Evolutionary conservation across 495 filamentous ascomycete species (phyloP).

Genomic region (Hyaloscypha finlandica): DNA sequence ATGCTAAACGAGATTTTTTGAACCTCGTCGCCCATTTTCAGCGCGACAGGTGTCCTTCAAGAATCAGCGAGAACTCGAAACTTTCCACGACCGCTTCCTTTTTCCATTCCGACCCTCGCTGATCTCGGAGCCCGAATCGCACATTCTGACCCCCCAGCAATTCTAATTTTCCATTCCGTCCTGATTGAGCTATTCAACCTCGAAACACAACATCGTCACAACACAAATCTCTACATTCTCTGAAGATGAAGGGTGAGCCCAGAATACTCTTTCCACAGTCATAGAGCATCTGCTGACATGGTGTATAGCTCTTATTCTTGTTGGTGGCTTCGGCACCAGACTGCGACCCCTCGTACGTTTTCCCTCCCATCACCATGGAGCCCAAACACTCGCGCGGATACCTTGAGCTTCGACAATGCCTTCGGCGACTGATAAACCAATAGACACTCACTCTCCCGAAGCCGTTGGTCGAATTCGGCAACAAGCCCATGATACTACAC

Average conservation of each 20-base stretch:
- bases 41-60: constrained; percentile 11
- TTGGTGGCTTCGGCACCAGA: constrained; percentile 98
- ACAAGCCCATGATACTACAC: constrained; percentile 98
- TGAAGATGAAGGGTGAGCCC: constrained; percentile 55
- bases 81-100: neutral
- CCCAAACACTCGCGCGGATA: constrained; percentile 19
- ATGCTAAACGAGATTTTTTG: constrained; percentile 22
- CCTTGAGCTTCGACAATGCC: constrained; percentile 15
- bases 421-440: constrained; percentile 22
- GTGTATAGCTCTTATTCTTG: constrained; percentile 89
- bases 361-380: constrained; percentile 25
- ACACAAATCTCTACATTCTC: constrained; percentile 20
- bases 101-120: neutral
- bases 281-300: constrained; percentile 36
- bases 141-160: neutral
- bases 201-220: constrained; percentile 8
- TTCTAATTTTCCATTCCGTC: neutral
- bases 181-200: constrained; percentile 6
- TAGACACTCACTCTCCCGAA: constrained; percentile 97
- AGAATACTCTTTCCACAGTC: neutral
- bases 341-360: constrained; percentile 90
- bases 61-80: neutral
- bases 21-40: constrained; percentile 2
- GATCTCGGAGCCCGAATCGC: neutral
- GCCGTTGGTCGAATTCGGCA: constrained; percentile 96